Evolutionary conservation across 495 filamentous ascomycete species (phyloP).

Genomic region (Penicillium tannophilum): DNA sequence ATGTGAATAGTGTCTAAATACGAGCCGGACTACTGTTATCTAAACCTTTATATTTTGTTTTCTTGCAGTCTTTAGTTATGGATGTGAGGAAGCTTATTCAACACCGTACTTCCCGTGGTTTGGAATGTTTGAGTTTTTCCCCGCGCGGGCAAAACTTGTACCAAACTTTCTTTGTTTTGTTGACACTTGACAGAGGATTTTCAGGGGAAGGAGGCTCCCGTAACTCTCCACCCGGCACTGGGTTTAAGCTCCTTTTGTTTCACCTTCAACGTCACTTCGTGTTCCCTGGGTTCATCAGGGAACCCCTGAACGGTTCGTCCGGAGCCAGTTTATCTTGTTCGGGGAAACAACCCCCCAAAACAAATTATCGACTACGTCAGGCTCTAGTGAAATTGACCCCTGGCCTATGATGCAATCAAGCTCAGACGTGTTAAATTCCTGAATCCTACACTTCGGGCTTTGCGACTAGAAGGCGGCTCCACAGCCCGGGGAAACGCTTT

Average conservation of each 20-base stretch:
- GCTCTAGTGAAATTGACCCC: not conserved
- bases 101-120: not conserved
- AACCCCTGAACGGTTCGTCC: not conserved
- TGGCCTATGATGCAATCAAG: not conserved
- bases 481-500: not conserved
- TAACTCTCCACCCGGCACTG: not conserved
- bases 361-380: not conserved
- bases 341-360: not conserved
- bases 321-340: not conserved
- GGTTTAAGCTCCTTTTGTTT: not conserved
- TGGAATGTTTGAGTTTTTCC: not conserved
- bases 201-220: not conserved
- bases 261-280: not conserved
- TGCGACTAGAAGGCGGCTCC: not conserved
- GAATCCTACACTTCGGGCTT: not conserved
- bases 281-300: not conserved
- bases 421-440: not conserved
- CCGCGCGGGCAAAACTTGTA: not conserved
- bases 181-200: not conserved
- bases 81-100: not conserved
- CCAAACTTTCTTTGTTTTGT: not conserved
- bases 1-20: not conserved
- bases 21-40: not conserved
- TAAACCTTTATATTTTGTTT: too few relatives aligned
- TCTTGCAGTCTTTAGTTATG: not conserved